These are phyloP conservation scores for Phytopythium cucurbitacearum DNA, from an alignment of 352 stramenopile genomes.

Conservation along the genomic window DNA sequence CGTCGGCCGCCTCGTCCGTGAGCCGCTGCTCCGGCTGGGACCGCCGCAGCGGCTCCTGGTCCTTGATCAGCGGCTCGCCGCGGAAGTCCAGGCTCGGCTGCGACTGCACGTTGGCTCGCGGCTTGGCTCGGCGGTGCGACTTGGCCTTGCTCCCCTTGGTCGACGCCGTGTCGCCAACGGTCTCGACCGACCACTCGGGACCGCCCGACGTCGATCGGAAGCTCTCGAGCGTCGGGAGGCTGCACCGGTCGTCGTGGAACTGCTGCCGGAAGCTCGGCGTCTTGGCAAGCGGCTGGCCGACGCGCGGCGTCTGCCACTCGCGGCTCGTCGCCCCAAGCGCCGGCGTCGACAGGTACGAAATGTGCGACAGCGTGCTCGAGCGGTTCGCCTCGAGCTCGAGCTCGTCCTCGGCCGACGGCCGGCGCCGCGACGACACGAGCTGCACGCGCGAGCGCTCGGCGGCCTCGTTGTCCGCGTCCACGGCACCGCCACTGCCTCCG, in stretches of 20 bases:
- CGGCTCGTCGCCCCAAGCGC: slow-evolving; percentile 3
- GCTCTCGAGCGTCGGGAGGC: slow-evolving; percentile 46
- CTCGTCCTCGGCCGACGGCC: slow-evolving; percentile 26
- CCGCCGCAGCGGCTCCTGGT: slow-evolving; percentile 2
- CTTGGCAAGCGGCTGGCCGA: slow-evolving; percentile 18
- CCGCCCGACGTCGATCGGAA: slow-evolving; percentile 10
- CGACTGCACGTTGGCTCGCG: no score
- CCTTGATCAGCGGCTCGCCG: background rate
- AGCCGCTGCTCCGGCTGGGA: background rate
- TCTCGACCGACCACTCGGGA: slow-evolving; percentile 7
- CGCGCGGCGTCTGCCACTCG: slow-evolving; percentile 14
- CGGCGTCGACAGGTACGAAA: slow-evolving; percentile 27
- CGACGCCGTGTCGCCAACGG: background rate
- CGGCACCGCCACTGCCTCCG: no score
- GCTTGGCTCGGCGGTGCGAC: no score
- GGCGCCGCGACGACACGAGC: slow-evolving; percentile 36
- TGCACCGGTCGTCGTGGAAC: slow-evolving; percentile 52
- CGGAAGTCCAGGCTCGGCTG: no score
- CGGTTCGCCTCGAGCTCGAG: slow-evolving; percentile 21
- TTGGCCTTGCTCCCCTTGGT: slow-evolving; percentile 4
- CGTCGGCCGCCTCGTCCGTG: slow-evolving; percentile 6
- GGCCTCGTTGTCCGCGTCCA: slow-evolving; percentile 15
- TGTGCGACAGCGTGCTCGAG: slow-evolving; percentile 36
- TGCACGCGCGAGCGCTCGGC: slow-evolving; percentile 37
- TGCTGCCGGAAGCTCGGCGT: slow-evolving; percentile 38